These are phyloP conservation scores for Mrakia hoshinonis DNA, from an alignment of 768 basidiomycete species.

Conservation along the genomic window DNA sequence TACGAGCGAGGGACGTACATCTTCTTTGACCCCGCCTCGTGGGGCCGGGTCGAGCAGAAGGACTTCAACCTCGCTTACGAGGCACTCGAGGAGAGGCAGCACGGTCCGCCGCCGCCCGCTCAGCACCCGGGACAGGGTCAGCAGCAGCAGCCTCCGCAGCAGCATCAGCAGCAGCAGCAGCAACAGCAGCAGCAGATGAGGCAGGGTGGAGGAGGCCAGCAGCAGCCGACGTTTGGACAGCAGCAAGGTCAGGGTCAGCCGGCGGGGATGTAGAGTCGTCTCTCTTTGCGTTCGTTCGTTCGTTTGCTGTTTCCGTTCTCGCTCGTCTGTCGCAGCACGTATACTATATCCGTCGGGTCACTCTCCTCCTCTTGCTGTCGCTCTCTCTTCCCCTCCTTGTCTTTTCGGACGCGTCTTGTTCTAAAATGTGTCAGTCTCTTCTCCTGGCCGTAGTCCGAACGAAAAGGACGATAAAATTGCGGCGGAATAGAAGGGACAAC, in stretches of 20 bases:
- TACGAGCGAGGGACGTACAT: conserved; percentile 82
- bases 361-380: not conserved
- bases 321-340: not conserved
- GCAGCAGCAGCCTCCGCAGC: conserved; percentile 7
- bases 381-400: not conserved
- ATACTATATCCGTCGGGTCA: not conserved
- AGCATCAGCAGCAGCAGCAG: conserved; percentile 2
- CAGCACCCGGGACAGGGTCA: conserved; percentile 7
- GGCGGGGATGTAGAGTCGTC: not conserved
- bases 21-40: conserved; percentile 48
- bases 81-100: conserved; percentile 25
- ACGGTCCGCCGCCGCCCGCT: conserved; percentile 1
- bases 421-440: too few relatives aligned
- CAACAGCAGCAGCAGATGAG: conserved; percentile 10
- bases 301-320: not conserved
- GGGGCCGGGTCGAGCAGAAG: conserved; percentile 29
- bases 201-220: not conserved
- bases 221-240: not conserved
- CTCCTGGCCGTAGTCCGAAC: too few relatives aligned
- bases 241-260: conserved; percentile 9
- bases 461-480: too few relatives aligned
- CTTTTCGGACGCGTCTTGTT: too few relatives aligned
- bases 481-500: too few relatives aligned
- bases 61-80: conserved; percentile 29
- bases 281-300: not conserved